Evolutionary conservation across 2,329 filamentous ascomycete species (phyloP).

Genomic region (Hymenoscyphus albidus): DNA sequence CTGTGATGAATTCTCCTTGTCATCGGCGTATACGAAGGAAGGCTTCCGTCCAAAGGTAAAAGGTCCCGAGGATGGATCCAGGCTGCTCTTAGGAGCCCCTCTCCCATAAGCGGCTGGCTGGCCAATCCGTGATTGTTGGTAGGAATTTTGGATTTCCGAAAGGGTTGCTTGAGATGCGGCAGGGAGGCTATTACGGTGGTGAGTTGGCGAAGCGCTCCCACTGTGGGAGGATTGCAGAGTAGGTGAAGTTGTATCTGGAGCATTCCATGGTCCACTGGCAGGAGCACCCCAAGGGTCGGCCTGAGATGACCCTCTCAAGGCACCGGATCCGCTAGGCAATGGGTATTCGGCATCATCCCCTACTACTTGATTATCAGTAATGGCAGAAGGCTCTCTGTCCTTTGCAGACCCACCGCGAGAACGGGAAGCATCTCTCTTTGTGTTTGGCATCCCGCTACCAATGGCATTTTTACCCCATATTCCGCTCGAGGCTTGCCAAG

Average conservation of each 20-base stretch:
- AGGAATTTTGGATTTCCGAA: conserved; percentile 41
- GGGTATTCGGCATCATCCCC: conserved; percentile 39
- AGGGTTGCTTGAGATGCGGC: conserved; percentile 36
- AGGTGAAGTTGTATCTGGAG: conserved; percentile 44
- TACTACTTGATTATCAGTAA: conserved; percentile 28
- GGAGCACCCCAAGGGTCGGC: conserved; percentile 57
- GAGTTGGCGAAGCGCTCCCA: conserved; percentile 56
- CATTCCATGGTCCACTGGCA: conserved; percentile 56
- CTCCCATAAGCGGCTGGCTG: conserved; percentile 37
- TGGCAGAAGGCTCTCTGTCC: conserved; percentile 11
- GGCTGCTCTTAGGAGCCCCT: conserved; percentile 38
- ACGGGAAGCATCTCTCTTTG: conserved; percentile 43
- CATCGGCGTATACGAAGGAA: conserved; percentile 29
- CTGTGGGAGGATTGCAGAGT: conserved; percentile 43
- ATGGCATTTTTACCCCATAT: conserved; percentile 51
- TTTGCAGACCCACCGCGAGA: conserved; percentile 45
- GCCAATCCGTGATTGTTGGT: conserved; percentile 44
- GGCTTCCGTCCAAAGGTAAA: conserved; percentile 38
- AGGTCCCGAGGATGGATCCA: conserved; percentile 44
- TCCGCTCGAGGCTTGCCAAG: conserved; percentile 38
- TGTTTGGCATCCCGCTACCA: conserved; percentile 44
- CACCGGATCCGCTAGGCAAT: conserved; percentile 64
- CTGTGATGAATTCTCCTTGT: conserved; percentile 32
- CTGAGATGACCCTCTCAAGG: conserved; percentile 65
- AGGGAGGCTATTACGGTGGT: conserved; percentile 47